Conservation (phyloP, 2,329 filamentous ascomycete genomes). For the Cryphonectria naterciae region DNA sequence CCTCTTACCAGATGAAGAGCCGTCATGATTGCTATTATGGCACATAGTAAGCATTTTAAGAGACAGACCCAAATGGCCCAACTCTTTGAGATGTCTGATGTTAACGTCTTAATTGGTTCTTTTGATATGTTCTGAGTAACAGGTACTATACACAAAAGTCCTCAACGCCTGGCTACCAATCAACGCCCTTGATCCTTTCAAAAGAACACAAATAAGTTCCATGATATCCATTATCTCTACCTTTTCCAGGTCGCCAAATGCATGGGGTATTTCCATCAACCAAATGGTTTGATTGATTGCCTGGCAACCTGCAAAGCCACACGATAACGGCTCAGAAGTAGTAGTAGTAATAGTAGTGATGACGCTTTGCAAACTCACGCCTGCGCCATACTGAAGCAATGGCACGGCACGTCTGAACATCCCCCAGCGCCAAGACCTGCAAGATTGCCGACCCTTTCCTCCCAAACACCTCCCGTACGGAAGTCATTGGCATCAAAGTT, state of each 20-base stretch:
- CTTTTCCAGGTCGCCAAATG: slow-evolving; percentile 13
- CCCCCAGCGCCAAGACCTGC: neutral
- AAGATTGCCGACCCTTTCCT: neutral
- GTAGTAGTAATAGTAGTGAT: neutral
- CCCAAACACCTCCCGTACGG: neutral
- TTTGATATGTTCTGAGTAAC: neutral
- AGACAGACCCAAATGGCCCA: neutral
- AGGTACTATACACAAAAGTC: slow-evolving; percentile 7
- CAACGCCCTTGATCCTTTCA: neutral
- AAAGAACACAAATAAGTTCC: neutral
- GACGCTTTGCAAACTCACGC: neutral
- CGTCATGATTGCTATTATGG: too few species aligned
- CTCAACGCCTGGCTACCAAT: slow-evolving; percentile 20
- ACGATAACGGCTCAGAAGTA: slow-evolving; percentile 8
- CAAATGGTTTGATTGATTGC: neutral
- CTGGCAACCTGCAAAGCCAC: slow-evolving; percentile 15
- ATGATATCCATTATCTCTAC: neutral
- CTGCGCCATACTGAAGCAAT: neutral
- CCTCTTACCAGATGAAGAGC: neutral
- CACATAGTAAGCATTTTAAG: too few species aligned
- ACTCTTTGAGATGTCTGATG: neutral
- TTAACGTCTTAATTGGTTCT: neutral
- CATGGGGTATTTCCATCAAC: slow-evolving; percentile 22
- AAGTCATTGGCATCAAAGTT: neutral
- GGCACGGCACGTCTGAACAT: neutral